Base-by-base conservation (phyloP, 768 basidiomycete genomes). In the Leucogyrophana mollusca region DNA sequence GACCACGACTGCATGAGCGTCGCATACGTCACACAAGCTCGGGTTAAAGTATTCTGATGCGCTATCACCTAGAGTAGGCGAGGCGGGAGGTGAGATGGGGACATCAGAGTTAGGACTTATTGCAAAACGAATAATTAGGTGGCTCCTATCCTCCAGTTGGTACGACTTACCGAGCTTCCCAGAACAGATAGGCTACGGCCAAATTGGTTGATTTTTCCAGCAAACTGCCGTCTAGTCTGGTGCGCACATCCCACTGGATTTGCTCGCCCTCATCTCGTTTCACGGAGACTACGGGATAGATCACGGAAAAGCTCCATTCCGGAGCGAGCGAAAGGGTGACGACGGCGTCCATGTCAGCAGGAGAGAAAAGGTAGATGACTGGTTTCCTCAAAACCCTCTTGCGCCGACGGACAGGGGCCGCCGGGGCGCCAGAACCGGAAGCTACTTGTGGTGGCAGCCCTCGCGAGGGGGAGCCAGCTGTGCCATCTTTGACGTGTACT, bases 161-260 rank as follows among this genome's bases (percentile, higher is more conserved):
- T 2, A 46, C n/a, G 21, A 56, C 66, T 47, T 52, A 67, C 66
- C 59, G 40, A 11, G 68, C 65, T 36, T 67, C 70, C 71, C 72
- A 73, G 51, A 65, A 72, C 17, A 72, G 55, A 48, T 69, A 72
- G 8, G 67, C 49, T 4, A 67, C 52, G 13, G 65, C 62, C 13
- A 61, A 38, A 0, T 59, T 57, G 3, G 65, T 65, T 6, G 27
- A 0, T 17, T 53, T 47, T 23, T 68, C 67, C 17, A 55, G 51
- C 44, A 73, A 49, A 9, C 47, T 60, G 1, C 69, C 68, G 42
- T 64, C 58, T 30, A 7, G 7, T 4, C 54, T 40, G 1, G 65
- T 58, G 3, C 54, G 46, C 13, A 73, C 68, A 36, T 56, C 54
- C 73, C 73, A 73, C n/a, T 60, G 45, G 9, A 70, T 51, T 11